Evolutionary conservation across 306 rosid species (phyloP).

Genomic region (Biancaea sappan): DNA sequence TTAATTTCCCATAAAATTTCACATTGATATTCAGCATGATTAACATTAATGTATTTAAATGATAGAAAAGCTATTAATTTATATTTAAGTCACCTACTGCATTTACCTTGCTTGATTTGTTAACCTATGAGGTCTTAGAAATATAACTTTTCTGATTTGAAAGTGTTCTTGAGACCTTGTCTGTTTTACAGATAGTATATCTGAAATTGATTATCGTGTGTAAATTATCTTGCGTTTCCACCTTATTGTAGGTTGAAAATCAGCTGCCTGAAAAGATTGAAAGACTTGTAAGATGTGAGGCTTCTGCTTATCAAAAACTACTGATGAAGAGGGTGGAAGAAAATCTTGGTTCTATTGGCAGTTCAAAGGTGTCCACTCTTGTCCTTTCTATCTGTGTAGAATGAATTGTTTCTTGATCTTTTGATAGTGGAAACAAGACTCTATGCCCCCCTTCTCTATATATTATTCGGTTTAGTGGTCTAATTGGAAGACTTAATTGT

Average conservation of each 20-base stretch:
- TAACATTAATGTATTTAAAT: background rate
- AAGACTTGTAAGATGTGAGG: slow-evolving; percentile 95
- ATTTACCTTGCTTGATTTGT: background rate
- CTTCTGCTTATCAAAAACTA: slow-evolving; percentile 98
- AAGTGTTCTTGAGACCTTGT: background rate
- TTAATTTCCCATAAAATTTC: slow-evolving; percentile 11
- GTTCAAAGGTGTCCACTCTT: slow-evolving; percentile 64
- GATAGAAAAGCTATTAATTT: slow-evolving; percentile 20
- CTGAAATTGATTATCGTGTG: slow-evolving; percentile 21
- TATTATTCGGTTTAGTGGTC: slow-evolving; percentile 29
- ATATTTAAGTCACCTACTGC: slow-evolving; percentile 8
- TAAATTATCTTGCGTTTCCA: slow-evolving; percentile 34
- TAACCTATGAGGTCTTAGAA: slow-evolving; percentile 16
- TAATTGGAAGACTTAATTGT: slow-evolving; percentile 53
- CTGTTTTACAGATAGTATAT: slow-evolving; percentile 13
- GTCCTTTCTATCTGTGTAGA: slow-evolving; percentile 17
- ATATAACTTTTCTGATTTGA: slow-evolving; percentile 18
- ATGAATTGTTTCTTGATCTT: slow-evolving; percentile 12
- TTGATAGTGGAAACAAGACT: slow-evolving; percentile 10
- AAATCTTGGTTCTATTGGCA: slow-evolving; percentile 90
- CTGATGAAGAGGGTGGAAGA: slow-evolving; percentile 98
- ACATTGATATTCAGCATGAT: slow-evolving; percentile 1
- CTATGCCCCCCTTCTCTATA: slow-evolving; percentile 10
- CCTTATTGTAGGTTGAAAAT: slow-evolving; percentile 78
- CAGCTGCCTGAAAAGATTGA: slow-evolving; percentile 95